Evolutionary conservation across 306 rosid species (phyloP), one percentile per base, ranked within the genome.

Genomic region (Alnus rubra): DNA sequence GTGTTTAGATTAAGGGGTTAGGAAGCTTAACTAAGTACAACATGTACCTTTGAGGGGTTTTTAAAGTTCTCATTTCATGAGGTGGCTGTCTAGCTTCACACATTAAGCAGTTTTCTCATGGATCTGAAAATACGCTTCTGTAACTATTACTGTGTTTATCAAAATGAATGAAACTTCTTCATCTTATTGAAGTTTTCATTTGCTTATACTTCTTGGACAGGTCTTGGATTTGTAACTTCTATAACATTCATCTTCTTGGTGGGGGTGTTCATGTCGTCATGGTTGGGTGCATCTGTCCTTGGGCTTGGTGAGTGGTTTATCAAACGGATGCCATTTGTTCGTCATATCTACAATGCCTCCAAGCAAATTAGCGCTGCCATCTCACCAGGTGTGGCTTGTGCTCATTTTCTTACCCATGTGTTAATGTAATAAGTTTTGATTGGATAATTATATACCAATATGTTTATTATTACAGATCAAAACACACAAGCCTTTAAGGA

Each of bases 211-310:
- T 77, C 47, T 79, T 80, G 71, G 67, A 65, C 78, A 93, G 98
- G 98, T 82, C 97, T 93, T 84, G 98, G 98, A 80, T 93, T 93
- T 70, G 82, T 92, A 74, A 93, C 98, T 83, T 93, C 98, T 75
- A 88, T 93, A 71, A 86, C 92, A 11, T 93, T 93, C 87, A 91
- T 93, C 87, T 93, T 93, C 89, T 48, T 93, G 87, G 88, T 93
- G 12, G 98, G 98, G 87, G 94, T 93, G 79, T 89, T 93, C 89
- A 93, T 93, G 98, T 93, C 98, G 75, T 93, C 98, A 56, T 93
- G 98, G 98, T 79, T 93, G 94, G 98, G 98, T 73, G 88, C 98
- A 73, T 93, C 98, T 86, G 97, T 93, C 76, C 80, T 93, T 79
- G 87, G 88, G 68, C 98, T 93, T 78, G 98, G 98, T 48, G 98